Conservation (phyloP, 306 rosid genomes). For the Pterocarpus santalinus region DNA sequence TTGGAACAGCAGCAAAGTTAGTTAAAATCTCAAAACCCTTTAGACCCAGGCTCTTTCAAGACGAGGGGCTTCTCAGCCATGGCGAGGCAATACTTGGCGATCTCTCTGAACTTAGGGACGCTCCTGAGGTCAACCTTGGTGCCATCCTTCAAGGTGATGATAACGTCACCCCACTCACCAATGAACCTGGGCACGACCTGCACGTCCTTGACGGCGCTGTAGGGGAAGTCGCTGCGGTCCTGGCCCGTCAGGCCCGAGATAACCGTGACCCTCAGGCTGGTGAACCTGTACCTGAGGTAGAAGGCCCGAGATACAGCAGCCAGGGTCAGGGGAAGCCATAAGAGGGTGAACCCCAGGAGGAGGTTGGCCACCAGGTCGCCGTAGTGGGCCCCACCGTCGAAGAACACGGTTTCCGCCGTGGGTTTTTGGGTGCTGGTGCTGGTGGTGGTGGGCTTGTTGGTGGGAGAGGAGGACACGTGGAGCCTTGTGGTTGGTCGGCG, state of each 20-base stretch:
- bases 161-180: slow-evolving; percentile 95
- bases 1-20: neutral
- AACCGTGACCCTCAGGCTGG: slow-evolving; percentile 83
- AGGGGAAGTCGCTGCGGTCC: slow-evolving; percentile 88
- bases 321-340: slow-evolving; percentile 87
- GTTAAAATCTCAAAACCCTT: slow-evolving; percentile 58
- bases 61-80: slow-evolving; percentile 62
- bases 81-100: slow-evolving; percentile 78
- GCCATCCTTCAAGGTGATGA: slow-evolving; percentile 86
- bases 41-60: slow-evolving; percentile 59
- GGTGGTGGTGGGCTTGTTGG: slow-evolving; percentile 63
- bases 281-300: slow-evolving; percentile 85
- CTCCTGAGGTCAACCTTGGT: slow-evolving; percentile 90
- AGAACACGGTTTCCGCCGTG: slow-evolving; percentile 70
- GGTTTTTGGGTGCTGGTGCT: slow-evolving; percentile 45
- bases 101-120: slow-evolving; percentile 85
- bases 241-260: slow-evolving; percentile 88
- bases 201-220: slow-evolving; percentile 79
- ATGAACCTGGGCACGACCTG: slow-evolving; percentile 92
- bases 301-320: slow-evolving; percentile 87
- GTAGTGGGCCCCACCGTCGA: slow-evolving; percentile 98
- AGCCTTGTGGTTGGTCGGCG: slow-evolving; percentile 58
- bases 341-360: slow-evolving; percentile 79
- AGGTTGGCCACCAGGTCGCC: slow-evolving; percentile 84
- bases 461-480: slow-evolving; percentile 82